Evolutionary conservation across 495 filamentous ascomycete genomes (phyloP), one percentile per base, ranked within the genome.

Genomic region (Tuber aestivum): DNA sequence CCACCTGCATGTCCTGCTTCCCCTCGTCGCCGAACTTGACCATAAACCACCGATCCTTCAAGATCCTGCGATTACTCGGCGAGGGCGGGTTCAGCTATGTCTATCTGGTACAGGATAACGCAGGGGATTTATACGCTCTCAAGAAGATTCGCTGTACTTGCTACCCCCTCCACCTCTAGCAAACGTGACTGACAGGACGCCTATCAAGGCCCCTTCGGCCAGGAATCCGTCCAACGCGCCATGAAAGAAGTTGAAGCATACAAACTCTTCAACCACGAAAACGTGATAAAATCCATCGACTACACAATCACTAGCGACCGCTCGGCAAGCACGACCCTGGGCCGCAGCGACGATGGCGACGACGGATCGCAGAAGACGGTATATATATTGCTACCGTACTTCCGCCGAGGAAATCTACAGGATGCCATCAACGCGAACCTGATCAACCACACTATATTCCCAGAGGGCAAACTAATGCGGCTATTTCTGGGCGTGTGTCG

Each of bases 11-110:
- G 86, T 93, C 90, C 85, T 99, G 96, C 85, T 97, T 97, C 83
- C 94, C 96, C 27, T 91, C 92, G 79, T 93, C 93, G 70, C 95
- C 95, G 73, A 93, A 94, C 79, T 87, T 99, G 75, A 95, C 95
- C 83, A 97, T 99, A 86, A 97, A 98, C 85, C 93, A 88, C 80
- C 91, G 93, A 71, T 94, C 90, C 84, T 97, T 97, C 88, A 97
- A 97, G 88, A 93, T 99, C 83, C 86, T 97, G 76, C 90, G 95
- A 73, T 86, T 99, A 48, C 88, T 99, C 14, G 95, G 95, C 82
- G 95, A 97, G 90, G 95, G 95, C 84, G 95, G 95, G 76, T 99
- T 98, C 87, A 95, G 92, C 79, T 98, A 98, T 84, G 95, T 99
- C 76, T 99, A 99, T 85, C 92, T 99, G 73, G 95, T 99, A 42